Evolutionary conservation across 2,329 filamentous ascomycete genomes (phyloP), one percentile per base, ranked within the genome.

Genomic region (Alternaria infectoria): DNA sequence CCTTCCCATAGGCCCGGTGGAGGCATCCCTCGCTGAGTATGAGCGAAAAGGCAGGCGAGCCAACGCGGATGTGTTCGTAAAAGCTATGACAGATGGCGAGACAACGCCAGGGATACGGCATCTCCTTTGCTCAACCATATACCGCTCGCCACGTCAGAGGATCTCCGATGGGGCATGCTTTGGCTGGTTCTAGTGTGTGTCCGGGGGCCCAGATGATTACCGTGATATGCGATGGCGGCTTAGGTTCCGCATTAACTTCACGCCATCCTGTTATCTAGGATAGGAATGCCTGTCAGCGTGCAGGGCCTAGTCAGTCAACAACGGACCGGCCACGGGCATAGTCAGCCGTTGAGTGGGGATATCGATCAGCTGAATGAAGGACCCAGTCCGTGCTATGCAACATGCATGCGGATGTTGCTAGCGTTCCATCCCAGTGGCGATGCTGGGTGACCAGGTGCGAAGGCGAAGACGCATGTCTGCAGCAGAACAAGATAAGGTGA

Each of bases 141-240:
- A 80, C 74, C 74, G 77, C 66, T 78, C 80, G 82, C 83, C 83
- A 85, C 83, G 83, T 85, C 82, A 84, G 82, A 82, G 80, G 82
- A 81, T 84, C 82, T 82, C 81, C 82, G 81, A 83, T 78, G 78
- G 80, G 77, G 78, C 76, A 80, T 77, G 77, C 77, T 82, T 78
- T 80, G 81, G 81, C 79, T 79, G 75, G 78, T 79, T 78, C 81
- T 83, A 83, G 81, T 80, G 80, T 81, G 68, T 71, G 69, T 72
- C 74, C 71, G 74, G 69, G 60, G 76, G 76, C 70, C 76, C 77
- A 80, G 78, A 79, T 80, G 78, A 81, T 79, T 80, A 80, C 79
- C 71, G 80, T 72, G 77, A 79, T 76, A 80, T 81, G 77, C 78
- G 75, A 79, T 79, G 76, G 74, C 78, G 79, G 80, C 73, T 76